Evolutionary conservation across 371 early-diverging fungal species (phyloP), one percentile per base, ranked within the genome.

Genomic region (Syncephalastrum racemosum): DNA sequence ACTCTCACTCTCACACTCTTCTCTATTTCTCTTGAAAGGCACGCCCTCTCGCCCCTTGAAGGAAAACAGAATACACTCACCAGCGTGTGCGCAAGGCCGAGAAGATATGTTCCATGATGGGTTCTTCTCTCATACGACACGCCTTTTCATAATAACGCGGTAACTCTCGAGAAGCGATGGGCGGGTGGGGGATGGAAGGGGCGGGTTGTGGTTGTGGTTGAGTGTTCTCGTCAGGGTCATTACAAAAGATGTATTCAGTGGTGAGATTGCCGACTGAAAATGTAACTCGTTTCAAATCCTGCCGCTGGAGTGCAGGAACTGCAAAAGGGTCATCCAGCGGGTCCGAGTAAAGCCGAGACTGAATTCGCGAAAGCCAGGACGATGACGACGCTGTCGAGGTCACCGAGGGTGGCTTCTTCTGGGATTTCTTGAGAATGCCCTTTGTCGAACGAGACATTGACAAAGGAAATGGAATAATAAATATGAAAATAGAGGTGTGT

Each of bases 281-380:
- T 3, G 73, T 68, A 8, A 76, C 77, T 62, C 69, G 62, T 63
- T 68, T 76, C 22, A 76, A 53, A 15, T 70, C 69, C 46, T 69
- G 71, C 54, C 68, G 70, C 43, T 60, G 60, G 25, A 75, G 23
- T 23, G 58, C 45, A 45, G 61, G 56, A 25, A 57, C 53, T 1
- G 58, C 48, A 6, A 54, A 53, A 20, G 49, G 45, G 54, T 50
- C 53, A 48, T 56, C 56, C 16, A 45, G 44, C 2, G 53, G 18
- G 36, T 31, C 36, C 36, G 56, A 16, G 42, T 56, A 60, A 12
- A 66, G 43, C 27, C 55, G 60, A 36, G 60, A 61, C 40, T 66
- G 66, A 40, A 66, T 56, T 6, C 66, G 60, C 12, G 66, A 53
- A 12, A 66, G 46, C 66, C 66, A 66, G 13, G 66, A 60, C 23